Conservation (phyloP, 2,329 filamentous ascomycete species). For the Dothistroma septosporum region DNA sequence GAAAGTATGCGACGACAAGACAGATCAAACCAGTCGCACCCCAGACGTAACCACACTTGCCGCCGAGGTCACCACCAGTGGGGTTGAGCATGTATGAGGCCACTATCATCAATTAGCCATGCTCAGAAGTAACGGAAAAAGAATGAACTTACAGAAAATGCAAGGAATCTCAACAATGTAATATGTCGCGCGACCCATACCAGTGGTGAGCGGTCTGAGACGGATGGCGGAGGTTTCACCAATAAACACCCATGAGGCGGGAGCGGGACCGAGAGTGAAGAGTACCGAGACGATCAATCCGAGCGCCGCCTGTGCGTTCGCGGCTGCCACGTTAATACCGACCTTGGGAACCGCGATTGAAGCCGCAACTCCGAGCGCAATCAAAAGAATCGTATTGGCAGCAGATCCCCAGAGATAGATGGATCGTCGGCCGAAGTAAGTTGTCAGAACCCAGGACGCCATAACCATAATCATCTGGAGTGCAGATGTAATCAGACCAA, state of each 20-base stretch:
- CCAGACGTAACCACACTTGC: conserved; percentile 59
- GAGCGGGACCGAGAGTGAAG: conserved; percentile 60
- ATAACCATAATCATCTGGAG: conserved; percentile 61
- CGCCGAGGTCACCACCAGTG: conserved; percentile 36
- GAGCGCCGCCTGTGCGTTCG: conserved; percentile 57
- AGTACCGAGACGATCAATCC: conserved; percentile 63
- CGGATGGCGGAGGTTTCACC: conserved; percentile 63
- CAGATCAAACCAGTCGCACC: conserved; percentile 56
- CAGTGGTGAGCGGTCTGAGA: conserved; percentile 62
- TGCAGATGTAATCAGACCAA: conserved; percentile 61
- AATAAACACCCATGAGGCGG: conserved; percentile 64
- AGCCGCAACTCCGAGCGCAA: conserved; percentile 60
- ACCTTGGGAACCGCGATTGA: too few relatives aligned
- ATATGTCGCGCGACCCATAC: conserved; percentile 60
- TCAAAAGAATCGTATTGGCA: conserved; percentile 52
- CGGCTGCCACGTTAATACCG: conserved; percentile 33
- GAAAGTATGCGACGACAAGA: conserved; percentile 47
- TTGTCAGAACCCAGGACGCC: conserved; percentile 63
- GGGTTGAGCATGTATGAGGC: conserved; percentile 37
- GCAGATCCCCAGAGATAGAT: conserved; percentile 61
- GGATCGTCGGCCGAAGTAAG: conserved; percentile 59
- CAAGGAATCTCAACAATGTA: conserved; percentile 63
- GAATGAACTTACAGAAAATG: conserved; percentile 49
- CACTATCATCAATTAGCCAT: neutral
- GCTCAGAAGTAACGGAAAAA: neutral